A percentile compares a stretch with the other conserved stretches of the same genome.
These are phyloP conservation scores for Tolypocladium album DNA, from an alignment of 2,329 filamentous ascomycete genomes.

Conservation along the genomic window DNA sequence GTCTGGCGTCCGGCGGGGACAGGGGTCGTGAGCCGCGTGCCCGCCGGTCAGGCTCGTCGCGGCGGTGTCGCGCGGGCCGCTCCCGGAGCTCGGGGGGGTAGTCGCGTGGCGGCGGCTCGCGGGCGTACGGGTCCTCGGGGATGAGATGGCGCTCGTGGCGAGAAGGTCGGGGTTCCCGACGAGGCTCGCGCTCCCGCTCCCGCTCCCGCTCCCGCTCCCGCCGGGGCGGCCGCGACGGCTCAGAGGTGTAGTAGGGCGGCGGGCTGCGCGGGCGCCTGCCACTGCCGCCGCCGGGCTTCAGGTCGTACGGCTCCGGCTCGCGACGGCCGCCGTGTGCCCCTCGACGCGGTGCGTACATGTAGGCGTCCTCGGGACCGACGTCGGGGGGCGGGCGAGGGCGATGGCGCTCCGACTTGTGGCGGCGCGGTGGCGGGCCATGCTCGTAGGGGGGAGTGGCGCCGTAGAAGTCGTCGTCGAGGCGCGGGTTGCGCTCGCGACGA, in stretches of 20 bases:
- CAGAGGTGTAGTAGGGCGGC: constrained; percentile 2
- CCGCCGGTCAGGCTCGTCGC: constrained; percentile 6
- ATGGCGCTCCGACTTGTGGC: constrained; percentile 13
- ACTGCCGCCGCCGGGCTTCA: not conserved
- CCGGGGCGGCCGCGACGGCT: not conserved
- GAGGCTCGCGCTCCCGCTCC: not conserved
- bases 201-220: not conserved
- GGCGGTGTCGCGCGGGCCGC: not conserved
- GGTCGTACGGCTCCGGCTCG: not conserved
- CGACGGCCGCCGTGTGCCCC: constrained; percentile 2
- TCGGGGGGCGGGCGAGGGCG: constrained; percentile 6
- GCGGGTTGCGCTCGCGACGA: constrained; percentile 12
- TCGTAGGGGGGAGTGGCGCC: constrained; percentile 1
- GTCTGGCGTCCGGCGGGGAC: constrained; percentile 8
- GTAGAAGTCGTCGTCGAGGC: constrained; percentile 14
- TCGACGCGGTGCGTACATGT: constrained; percentile 2
- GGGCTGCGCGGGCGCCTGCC: constrained; percentile 6
- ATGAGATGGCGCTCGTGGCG: not conserved
- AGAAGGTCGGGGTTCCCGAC: not conserved
- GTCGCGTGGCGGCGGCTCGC: not conserved
- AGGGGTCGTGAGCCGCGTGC: constrained; percentile 9
- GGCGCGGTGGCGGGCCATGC: constrained; percentile 6
- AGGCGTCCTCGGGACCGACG: constrained; percentile 3
- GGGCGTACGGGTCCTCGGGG: not conserved
- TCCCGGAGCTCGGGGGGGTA: not conserved